A percentile compares a stretch with the other conserved stretches of the same genome.
These are phyloP conservation scores for Cryphonectria japonica DNA, from an alignment of 2,329 filamentous ascomycete species.

Conservation along the genomic window DNA sequence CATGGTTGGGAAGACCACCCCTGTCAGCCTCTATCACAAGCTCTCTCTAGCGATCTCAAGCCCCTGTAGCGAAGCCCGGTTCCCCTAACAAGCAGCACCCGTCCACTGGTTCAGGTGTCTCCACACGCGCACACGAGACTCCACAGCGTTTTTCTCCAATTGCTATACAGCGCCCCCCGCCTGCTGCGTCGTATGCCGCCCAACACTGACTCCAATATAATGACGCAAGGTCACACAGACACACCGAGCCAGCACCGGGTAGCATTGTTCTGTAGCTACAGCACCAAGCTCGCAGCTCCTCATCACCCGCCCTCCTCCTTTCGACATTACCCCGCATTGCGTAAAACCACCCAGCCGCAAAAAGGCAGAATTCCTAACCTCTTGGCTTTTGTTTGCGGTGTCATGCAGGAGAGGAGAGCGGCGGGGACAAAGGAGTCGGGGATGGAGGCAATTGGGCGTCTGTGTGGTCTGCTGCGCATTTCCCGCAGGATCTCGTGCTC, in stretches of 20 bases:
- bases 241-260: not conserved
- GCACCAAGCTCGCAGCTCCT: not conserved
- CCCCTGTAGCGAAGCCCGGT: not conserved
- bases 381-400: not conserved
- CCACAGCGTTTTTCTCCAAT: conserved; percentile 5
- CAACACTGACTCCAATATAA: not conserved
- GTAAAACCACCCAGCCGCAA: conserved; percentile 6
- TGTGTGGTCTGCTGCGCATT: not conserved
- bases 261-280: not conserved
- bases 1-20: conserved; percentile 9
- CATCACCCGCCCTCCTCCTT: not conserved
- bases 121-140: not conserved
- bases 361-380: not conserved
- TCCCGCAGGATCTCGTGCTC: conserved; percentile 1
- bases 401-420: not conserved
- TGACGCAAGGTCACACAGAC: not conserved
- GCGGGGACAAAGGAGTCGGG: conserved; percentile 9
- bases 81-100: not conserved
- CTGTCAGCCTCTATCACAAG: conserved; percentile 12
- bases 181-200: not conserved
- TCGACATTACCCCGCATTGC: conserved; percentile 8
- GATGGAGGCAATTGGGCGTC: not conserved
- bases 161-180: not conserved
- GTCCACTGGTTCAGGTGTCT: not conserved
- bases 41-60: not conserved